Percentiles rank a stretch among this genome's conserved stretches.
These are phyloP conservation scores for Scutellaria baicalensis DNA, from an alignment of 257 asterid species.

Conservation along the genomic window DNA sequence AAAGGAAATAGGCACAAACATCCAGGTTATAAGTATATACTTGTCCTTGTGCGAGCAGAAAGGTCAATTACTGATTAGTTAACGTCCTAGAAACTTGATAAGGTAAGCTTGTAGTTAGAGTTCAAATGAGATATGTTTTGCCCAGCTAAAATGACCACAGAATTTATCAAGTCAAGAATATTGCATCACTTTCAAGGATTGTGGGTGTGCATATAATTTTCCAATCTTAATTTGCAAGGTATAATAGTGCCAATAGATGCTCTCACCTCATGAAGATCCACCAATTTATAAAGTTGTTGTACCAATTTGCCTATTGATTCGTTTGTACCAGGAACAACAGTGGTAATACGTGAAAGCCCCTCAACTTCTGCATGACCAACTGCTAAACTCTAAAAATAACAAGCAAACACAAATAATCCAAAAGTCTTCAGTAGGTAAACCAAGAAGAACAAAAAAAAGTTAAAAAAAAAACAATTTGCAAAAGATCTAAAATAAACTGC, in stretches of 20 bases:
- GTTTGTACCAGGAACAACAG: conserved; percentile 97
- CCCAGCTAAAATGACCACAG: not conserved
- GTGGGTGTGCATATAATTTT: not conserved
- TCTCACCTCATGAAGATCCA: conserved; percentile 94
- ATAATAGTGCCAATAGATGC: conserved; percentile 2
- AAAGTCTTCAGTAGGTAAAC: not conserved
- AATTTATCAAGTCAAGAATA: not conserved
- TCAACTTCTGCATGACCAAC: conserved; percentile 97
- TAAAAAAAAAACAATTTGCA: not conserved
- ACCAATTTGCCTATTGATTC: conserved; percentile 81
- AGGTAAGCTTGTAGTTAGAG: not conserved
- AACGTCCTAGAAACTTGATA: not conserved
- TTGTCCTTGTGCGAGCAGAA: too few species aligned
- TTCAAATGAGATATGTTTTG: not conserved
- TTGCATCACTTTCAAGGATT: not conserved
- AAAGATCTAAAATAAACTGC: conserved; percentile 4
- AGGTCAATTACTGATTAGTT: not conserved
- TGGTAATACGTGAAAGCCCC: conserved; percentile 93
- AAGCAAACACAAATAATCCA: conserved; percentile 6
- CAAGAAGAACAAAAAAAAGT: not conserved
- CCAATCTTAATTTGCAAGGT: conserved; percentile 1
- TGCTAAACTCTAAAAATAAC: conserved; percentile 73
- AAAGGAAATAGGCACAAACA: too few species aligned
- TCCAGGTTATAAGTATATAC: too few species aligned
- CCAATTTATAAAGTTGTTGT: conserved; percentile 76